Percentiles rank a stretch among this genome's conserved stretches.
These are phyloP conservation scores for Arxiozyma slooffiae DNA, from an alignment of 1,139 yeast species.

Conservation along the genomic window DNA sequence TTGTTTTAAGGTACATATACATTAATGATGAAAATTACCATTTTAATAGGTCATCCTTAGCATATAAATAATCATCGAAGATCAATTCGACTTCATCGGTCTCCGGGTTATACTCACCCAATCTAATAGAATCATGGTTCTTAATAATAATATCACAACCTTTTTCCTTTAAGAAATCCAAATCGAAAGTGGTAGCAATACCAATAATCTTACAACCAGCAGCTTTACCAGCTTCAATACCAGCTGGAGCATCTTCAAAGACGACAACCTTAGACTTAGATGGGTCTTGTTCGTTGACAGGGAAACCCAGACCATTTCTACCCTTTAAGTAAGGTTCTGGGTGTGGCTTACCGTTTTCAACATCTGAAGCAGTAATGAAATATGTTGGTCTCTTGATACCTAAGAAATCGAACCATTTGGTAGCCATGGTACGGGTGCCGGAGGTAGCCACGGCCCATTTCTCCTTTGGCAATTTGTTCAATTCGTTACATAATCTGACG, in stretches of 20 bases:
- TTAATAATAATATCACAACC: constrained; percentile 79
- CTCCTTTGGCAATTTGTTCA: constrained; percentile 35
- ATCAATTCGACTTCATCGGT: constrained; percentile 32
- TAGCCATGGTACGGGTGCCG: constrained; percentile 69
- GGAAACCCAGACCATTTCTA: constrained; percentile 49
- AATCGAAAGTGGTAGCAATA: constrained; percentile 70
- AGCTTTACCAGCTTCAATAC: constrained; percentile 75
- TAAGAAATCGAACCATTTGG: constrained; percentile 67
- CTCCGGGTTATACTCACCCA: constrained; percentile 33
- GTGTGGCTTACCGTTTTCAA: constrained; percentile 71
- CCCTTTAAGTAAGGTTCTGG: constrained; percentile 74
- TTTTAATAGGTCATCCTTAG: constrained; percentile 31
- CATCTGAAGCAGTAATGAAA: constrained; percentile 75
- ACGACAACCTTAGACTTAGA: constrained; percentile 47
- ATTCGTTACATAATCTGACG: constrained; percentile 41
- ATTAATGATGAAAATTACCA: constrained; percentile 21
- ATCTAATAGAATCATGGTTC: constrained; percentile 48
- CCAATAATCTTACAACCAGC: constrained; percentile 82
- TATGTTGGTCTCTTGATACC: constrained; percentile 55
- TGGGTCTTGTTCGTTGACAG: constrained; percentile 34
- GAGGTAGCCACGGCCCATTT: constrained; percentile 81
- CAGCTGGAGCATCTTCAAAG: constrained; percentile 32
- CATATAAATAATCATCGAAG: constrained; percentile 33
- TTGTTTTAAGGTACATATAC: not conserved
- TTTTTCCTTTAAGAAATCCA: constrained; percentile 57